These are phyloP conservation scores for Coriolopsis trogii DNA, from an alignment of 1,284 basidiomycete species.

Conservation along the genomic window DNA sequence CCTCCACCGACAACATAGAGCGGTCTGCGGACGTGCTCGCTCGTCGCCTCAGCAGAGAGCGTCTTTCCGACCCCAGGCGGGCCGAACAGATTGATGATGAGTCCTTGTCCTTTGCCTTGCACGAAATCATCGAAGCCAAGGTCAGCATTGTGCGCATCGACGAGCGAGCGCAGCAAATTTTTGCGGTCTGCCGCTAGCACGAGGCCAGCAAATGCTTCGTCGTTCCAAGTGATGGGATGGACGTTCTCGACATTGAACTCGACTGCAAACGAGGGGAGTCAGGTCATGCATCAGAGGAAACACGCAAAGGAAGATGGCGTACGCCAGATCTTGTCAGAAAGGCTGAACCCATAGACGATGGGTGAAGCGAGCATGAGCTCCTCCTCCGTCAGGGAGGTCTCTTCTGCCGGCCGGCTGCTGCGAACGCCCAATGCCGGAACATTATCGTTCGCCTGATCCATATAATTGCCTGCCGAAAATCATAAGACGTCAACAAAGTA, in stretches of 20 bases:
- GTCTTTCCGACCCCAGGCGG: conserved; percentile 62
- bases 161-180: conserved; percentile 55
- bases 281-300: not conserved
- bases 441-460: not conserved
- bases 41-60: conserved; percentile 59
- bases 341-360: conserved; percentile 60
- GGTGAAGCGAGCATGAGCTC: conserved; percentile 59
- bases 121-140: conserved; percentile 64
- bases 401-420: not conserved
- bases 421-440: conserved; percentile 15
- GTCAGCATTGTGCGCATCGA: conserved; percentile 57
- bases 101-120: conserved; percentile 61
- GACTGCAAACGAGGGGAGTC: conserved; percentile 36
- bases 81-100: conserved; percentile 63
- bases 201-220: conserved; percentile 58
- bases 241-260: conserved; percentile 58
- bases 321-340: conserved; percentile 63
- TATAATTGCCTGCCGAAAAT: too few species aligned
- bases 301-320: conserved; percentile 25
- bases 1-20: conserved; percentile 62
- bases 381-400: conserved; percentile 15
- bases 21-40: conserved; percentile 59
- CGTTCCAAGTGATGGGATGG: conserved; percentile 54
- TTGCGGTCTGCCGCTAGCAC: conserved; percentile 56
- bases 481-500: too few species aligned